Conservation (phyloP, 495 filamentous ascomycete species). For the Aspergillus affinis region DNA sequence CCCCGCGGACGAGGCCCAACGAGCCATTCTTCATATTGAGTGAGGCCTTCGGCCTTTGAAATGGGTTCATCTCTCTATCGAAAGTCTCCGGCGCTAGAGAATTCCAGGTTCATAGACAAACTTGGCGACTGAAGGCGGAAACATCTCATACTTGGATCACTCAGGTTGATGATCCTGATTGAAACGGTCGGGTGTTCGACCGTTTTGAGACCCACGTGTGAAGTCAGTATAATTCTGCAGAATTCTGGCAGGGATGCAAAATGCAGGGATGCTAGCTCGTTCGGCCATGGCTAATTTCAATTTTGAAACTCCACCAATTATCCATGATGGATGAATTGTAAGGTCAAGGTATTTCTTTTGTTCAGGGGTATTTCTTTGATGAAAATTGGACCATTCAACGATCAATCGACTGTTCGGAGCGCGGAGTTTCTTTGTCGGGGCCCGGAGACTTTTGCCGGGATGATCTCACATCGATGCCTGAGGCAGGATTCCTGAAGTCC, state of each 20-base stretch:
- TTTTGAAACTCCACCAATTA: neutral
- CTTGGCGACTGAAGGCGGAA: neutral
- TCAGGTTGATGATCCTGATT: neutral
- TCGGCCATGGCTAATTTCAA: neutral
- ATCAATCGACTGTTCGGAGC: too few relatives aligned
- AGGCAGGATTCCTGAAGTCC: too few relatives aligned
- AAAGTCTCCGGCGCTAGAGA: neutral
- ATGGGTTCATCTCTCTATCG: too few relatives aligned
- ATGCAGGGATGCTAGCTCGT: neutral
- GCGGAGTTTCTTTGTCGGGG: too few relatives aligned
- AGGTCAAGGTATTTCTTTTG: too few relatives aligned
- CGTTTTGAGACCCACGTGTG: neutral
- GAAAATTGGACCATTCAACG: too few relatives aligned
- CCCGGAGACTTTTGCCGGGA: too few relatives aligned
- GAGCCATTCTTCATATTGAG: neutral
- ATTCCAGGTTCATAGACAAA: neutral
- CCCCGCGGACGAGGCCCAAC: neutral
- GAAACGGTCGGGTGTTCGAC: neutral
- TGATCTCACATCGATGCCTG: too few relatives aligned
- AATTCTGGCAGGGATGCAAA: neutral
- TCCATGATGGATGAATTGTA: too few relatives aligned
- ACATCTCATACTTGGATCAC: neutral
- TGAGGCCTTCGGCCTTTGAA: too few relatives aligned
- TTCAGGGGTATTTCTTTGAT: too few relatives aligned
- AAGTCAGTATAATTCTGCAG: neutral